Percentiles rank a stretch among this genome's conserved stretches.
phyloP scores from a whole-genome alignment of 306 rosid genomes.

The Pyrus communis region DNA sequence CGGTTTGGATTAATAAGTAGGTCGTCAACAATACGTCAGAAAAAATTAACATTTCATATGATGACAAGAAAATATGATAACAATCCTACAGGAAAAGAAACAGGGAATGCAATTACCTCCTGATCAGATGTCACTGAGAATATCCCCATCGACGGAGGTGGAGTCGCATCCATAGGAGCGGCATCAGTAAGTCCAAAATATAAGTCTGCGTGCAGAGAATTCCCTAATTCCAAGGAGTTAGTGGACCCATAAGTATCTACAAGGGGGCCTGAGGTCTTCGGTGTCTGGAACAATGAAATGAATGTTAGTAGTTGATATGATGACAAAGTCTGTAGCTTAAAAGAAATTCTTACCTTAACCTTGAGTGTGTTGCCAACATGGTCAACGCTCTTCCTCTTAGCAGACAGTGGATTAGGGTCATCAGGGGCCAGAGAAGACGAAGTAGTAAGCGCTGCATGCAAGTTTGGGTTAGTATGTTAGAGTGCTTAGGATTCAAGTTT shows the following conservation, averaged over 20 bases:
- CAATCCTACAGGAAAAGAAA: not conserved
- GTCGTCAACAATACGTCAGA: not conserved
- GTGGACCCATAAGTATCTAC: not conserved
- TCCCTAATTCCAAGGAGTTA: not conserved
- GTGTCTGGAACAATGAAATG: not conserved
- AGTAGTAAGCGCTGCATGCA: not conserved
- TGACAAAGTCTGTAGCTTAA: not conserved
- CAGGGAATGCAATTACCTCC: not conserved
- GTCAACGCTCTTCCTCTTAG: not conserved
- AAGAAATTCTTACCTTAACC: not conserved
- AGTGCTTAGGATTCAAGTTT: not conserved
- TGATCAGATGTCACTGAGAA: not conserved
- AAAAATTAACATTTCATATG: not conserved
- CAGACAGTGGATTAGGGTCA: not conserved
- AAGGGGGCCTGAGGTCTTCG: not conserved
- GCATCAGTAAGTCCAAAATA: not conserved
- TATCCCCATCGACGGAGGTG: not conserved
- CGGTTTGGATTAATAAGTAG: not conserved
- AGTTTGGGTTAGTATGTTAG: not conserved
- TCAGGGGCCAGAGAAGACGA: not conserved
- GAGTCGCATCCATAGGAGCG: not conserved
- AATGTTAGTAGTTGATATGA: not conserved
- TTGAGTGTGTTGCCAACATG: not conserved
- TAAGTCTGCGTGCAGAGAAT: not conserved
- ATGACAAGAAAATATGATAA: not conserved